phyloP scores from a whole-genome alignment of 2,329 filamentous ascomycete species.

The Parastagonospora nodorum region DNA sequence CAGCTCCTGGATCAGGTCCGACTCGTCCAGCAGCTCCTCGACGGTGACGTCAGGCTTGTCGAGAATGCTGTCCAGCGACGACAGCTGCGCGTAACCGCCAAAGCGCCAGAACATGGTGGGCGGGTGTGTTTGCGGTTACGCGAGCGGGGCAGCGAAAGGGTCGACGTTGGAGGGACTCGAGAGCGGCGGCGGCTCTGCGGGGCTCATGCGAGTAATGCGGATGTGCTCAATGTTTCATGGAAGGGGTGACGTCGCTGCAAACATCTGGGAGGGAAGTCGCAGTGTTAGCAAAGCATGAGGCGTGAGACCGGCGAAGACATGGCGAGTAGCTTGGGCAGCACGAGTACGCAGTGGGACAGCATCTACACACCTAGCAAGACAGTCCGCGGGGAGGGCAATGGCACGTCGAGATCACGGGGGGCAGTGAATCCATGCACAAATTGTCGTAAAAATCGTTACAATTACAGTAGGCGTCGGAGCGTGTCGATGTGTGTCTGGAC shows the following conservation, averaged over 20 bases:
- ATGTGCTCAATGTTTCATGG: constrained; percentile 21
- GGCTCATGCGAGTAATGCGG: constrained; percentile 26
- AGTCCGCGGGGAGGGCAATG: constrained; percentile 13
- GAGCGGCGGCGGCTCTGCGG: constrained; percentile 26
- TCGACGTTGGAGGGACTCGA: constrained; percentile 32
- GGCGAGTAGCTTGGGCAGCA: constrained; percentile 16
- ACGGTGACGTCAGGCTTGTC: constrained; percentile 94
- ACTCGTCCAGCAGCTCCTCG: constrained; percentile 94
- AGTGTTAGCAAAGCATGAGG: constrained; percentile 11
- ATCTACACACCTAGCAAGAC: constrained; percentile 24
- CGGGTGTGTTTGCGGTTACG: constrained; percentile 25
- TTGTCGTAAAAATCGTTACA: constrained; percentile 17
- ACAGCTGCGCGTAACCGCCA: constrained; percentile 97
- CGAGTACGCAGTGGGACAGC: constrained; percentile 20
- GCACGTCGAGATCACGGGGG: constrained; percentile 15
- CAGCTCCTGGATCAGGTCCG: constrained; percentile 93
- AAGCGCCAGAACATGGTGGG: constrained; percentile 99
- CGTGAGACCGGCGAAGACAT: constrained; percentile 17
- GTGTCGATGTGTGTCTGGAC: background rate
- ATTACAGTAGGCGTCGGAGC: constrained; percentile 14
- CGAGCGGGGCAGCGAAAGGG: constrained; percentile 33
- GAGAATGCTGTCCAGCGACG: constrained; percentile 93
- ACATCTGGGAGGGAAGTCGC: constrained; percentile 9
- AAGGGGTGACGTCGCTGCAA: constrained; percentile 15
- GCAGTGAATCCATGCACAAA: constrained; percentile 23